Evolutionary conservation across 345 rosid genomes (phyloP).

Genomic region (Eucalyptus pauciflora): DNA sequence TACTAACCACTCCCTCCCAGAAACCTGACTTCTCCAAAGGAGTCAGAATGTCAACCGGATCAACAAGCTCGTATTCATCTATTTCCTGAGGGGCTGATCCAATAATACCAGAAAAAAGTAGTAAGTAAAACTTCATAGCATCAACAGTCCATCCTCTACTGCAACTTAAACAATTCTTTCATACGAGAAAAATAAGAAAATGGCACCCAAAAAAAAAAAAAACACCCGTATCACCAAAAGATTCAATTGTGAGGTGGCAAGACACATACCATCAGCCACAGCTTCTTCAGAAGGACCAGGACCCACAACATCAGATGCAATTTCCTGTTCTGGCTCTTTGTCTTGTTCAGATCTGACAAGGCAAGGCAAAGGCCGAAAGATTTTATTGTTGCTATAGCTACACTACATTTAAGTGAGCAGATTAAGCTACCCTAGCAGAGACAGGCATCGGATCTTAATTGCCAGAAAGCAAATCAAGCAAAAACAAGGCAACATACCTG

Average conservation of each 20-base stretch:
- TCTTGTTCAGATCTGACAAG: slow-evolving; percentile 90
- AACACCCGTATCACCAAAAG: background rate
- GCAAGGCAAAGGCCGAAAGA: background rate
- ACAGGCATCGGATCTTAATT: background rate
- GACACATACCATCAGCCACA: slow-evolving; percentile 48
- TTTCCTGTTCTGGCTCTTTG: slow-evolving; percentile 86
- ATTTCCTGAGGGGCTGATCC: slow-evolving; percentile 75
- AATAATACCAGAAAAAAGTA: background rate
- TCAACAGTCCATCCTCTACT: background rate
- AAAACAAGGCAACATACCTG: background rate
- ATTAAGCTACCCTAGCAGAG: background rate
- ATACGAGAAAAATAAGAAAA: background rate
- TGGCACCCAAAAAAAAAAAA: background rate
- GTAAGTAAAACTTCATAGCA: background rate
- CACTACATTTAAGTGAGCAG: background rate
- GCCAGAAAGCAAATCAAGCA: background rate
- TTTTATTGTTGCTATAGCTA: background rate
- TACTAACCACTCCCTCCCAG: slow-evolving; percentile 99
- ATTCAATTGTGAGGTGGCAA: background rate
- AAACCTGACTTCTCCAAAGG: slow-evolving; percentile 96
- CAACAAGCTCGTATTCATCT: slow-evolving; percentile 93
- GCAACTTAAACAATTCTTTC: background rate
- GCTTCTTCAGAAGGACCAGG: slow-evolving; percentile 60
- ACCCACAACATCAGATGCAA: slow-evolving; percentile 53
- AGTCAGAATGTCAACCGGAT: slow-evolving; percentile 92